Conservation (phyloP, 176 grass and related monocot species). For the Paspalum vaginatum region DNA sequence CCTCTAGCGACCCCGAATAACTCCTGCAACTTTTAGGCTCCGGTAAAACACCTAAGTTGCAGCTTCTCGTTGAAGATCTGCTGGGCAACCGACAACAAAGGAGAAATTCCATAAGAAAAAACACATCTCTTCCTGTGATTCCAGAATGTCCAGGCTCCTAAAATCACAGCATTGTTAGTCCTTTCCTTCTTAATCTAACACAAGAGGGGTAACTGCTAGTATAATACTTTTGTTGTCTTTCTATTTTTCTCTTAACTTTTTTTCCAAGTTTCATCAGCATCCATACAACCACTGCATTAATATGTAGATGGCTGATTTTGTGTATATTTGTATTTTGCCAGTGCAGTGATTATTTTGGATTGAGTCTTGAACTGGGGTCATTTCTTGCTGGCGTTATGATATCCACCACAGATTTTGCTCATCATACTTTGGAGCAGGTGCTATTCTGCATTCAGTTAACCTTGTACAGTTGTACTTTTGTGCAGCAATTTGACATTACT, state of each 20-base stretch:
- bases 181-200: background rate
- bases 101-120: too few species aligned
- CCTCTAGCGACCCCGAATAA: too few species aligned
- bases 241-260: background rate
- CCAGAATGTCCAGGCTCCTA: too few species aligned
- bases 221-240: background rate
- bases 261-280: background rate
- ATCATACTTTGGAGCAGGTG: constrained; percentile 97
- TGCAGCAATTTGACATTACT: background rate
- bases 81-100: too few species aligned
- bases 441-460: constrained; percentile 43
- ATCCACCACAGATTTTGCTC: constrained; percentile 96
- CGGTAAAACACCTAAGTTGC: too few species aligned
- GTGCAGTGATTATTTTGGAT: constrained; percentile 95
- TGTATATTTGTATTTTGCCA: constrained; percentile 59
- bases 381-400: constrained; percentile 99
- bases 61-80: too few species aligned
- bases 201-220: background rate
- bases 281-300: background rate
- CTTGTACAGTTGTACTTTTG: constrained; percentile 10
- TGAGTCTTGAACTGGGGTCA: constrained; percentile 98
- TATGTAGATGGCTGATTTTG: constrained; percentile 41
- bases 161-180: too few species aligned
- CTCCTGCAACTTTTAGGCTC: too few species aligned
- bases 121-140: too few species aligned